Base-by-base conservation (phyloP, 306 rosid genomes). In the Trichosanthes truncata region DNA sequence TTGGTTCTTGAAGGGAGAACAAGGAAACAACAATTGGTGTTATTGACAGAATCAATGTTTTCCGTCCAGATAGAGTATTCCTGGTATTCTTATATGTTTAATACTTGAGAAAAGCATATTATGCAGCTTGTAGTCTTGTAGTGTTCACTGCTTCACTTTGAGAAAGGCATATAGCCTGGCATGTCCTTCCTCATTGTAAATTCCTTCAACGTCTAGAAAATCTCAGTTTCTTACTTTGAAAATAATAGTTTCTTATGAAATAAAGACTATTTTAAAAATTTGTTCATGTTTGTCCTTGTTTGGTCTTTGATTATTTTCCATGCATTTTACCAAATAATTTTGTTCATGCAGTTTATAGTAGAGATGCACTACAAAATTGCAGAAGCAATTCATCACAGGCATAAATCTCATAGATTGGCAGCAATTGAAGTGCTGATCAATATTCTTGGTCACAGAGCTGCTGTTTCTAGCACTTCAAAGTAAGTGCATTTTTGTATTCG, bases 1-100 rank as follows among this genome's bases (percentile, higher is more conserved):
- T 86, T 79, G 80, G 57, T 83, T 52, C 21, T 43, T 87, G 83
- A 25, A 94, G 98, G 89, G 93, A 80, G 85, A 91, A 87, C 68
- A 78, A 71, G 82, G 85, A 67, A 74, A 74, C 88, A 78, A 61
- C 80, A 71, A 80, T 80, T 82, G 86, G 83, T 67, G 91, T 91
- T 84, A 81, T 82, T 80, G 98, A 94, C 92, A 94, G 85, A 86
- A 88, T 94, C 56, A 89, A 92, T 76, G 87, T 94, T 80, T 94
- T 94, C 76, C 93, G 97, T 52, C 90, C 94, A 4, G 97, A 91
- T 87, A 88, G 98, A 85, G 97, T 86, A 82, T 94, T 94, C 89
- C 86, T 84, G 98, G 98, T 94, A 73, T 73, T 48, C 25, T 73
- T 73, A 73, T 51, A 48, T 73, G 40, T 73, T 73, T 25, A 72